phyloP scores from a whole-genome alignment of 2,329 filamentous ascomycete genomes.

The Nannizziopsis arthrosporioides region DNA sequence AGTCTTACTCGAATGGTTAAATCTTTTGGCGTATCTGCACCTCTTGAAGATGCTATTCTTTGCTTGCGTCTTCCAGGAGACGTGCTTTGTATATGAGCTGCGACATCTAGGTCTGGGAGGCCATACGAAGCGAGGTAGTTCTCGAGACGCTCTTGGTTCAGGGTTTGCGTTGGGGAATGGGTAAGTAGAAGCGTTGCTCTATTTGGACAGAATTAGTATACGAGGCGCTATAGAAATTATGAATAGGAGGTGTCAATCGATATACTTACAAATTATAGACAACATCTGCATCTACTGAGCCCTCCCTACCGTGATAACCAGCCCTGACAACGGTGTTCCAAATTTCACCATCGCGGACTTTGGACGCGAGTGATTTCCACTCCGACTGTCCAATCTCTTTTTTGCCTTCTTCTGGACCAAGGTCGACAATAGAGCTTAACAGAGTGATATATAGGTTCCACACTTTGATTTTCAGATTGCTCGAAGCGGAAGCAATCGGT shows the following conservation, averaged over 20 bases:
- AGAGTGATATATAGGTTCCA: conserved; percentile 96
- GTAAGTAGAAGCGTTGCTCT: conserved; percentile 82
- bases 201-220: conserved; percentile 6
- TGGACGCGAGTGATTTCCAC: conserved; percentile 70
- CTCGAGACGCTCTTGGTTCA: conserved; percentile 82
- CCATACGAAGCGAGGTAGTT: conserved; percentile 71
- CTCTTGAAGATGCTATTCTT: conserved; percentile 39
- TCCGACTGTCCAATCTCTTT: conserved; percentile 71
- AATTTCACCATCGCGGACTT: conserved; percentile 78
- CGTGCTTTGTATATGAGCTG: conserved; percentile 45
- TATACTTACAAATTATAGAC: conserved; percentile 48
- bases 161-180: conserved; percentile 70
- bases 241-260: conserved; percentile 12
- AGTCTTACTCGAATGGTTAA: conserved; percentile 79
- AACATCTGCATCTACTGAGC: conserved; percentile 86
- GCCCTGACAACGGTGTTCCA: conserved; percentile 87
- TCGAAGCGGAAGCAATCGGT: conserved; percentile 67
- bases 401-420: conserved; percentile 84
- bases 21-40: conserved; percentile 72
- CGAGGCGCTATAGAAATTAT: neutral
- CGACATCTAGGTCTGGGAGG: conserved; percentile 60
- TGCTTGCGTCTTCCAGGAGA: conserved; percentile 24
- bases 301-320: conserved; percentile 79
- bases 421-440: conserved; percentile 77
- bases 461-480: conserved; percentile 79